These are phyloP conservation scores for Aspergillus glaucus DNA, from an alignment of 2,329 filamentous ascomycete species.

Conservation along the genomic window DNA sequence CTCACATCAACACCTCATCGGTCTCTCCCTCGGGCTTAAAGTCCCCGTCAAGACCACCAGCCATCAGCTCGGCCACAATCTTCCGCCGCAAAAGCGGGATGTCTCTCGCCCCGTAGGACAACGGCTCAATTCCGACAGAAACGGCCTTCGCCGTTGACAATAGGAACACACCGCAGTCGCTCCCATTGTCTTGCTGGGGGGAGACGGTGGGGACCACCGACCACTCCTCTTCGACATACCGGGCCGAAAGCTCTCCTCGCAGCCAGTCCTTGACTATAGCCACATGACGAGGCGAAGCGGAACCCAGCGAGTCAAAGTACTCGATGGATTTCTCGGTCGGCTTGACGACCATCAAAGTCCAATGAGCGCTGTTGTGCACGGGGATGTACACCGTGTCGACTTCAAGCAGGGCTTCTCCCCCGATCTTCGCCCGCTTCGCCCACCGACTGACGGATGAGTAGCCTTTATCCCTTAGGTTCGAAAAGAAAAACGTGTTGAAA, in stretches of 20 bases:
- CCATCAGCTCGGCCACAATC: constrained; percentile 44
- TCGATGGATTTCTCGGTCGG: constrained; percentile 39
- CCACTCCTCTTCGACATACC: constrained; percentile 41
- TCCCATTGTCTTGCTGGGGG: constrained; percentile 42
- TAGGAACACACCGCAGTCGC: constrained; percentile 47
- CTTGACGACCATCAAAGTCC: constrained; percentile 44
- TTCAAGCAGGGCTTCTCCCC: constrained; percentile 37
- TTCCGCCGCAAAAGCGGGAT: constrained; percentile 38
- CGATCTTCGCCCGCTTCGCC: constrained; percentile 43
- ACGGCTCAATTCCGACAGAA: constrained; percentile 38
- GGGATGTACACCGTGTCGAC: constrained; percentile 45
- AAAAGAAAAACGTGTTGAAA: constrained; percentile 42
- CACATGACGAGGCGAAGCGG: constrained; percentile 26
- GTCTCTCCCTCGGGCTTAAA: constrained; percentile 25
- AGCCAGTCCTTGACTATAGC: constrained; percentile 37
- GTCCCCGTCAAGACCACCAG: constrained; percentile 39
- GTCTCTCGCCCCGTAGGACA: constrained; percentile 35
- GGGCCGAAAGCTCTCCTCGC: constrained; percentile 32
- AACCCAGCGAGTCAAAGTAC: constrained; percentile 43
- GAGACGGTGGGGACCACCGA: constrained; percentile 31
- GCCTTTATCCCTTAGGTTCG: constrained; percentile 36
- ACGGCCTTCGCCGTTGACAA: constrained; percentile 45
- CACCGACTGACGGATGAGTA: constrained; percentile 37
- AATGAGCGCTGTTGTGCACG: constrained; percentile 41
- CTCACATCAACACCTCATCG: neutral